Evolutionary conservation across 768 basidiomycete genomes (phyloP).

Genomic region (Trametopsis cervina): DNA sequence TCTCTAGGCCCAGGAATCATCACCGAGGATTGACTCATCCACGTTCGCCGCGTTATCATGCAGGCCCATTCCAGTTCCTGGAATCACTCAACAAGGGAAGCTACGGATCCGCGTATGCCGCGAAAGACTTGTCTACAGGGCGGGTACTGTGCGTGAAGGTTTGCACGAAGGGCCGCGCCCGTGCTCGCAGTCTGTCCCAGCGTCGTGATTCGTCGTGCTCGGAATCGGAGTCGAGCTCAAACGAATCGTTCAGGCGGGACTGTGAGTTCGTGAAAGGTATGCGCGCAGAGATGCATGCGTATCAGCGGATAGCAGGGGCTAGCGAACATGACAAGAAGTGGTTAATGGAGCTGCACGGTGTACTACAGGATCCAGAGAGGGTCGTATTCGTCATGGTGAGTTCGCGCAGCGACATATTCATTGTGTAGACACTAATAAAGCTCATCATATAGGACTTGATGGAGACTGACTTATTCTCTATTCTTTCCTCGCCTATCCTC

Average conservation of each 20-base stretch:
- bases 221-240: background rate
- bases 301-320: conserved; percentile 19
- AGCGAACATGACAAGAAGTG: conserved; percentile 12
- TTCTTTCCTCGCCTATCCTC: conserved; percentile 4
- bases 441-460: conserved; percentile 13
- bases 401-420: background rate
- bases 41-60: background rate
- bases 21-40: background rate
- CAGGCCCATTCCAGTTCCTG: conserved; percentile 19
- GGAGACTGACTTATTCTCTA: conserved; percentile 10
- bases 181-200: background rate
- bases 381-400: conserved; percentile 23
- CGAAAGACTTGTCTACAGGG: conserved; percentile 13
- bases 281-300: conserved; percentile 16
- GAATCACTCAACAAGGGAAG: conserved; percentile 15
- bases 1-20: conserved; percentile 2
- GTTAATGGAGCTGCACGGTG: conserved; percentile 22
- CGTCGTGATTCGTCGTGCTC: background rate
- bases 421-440: background rate
- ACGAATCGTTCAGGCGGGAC: background rate
- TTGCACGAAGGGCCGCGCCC: conserved; percentile 12
- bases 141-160: conserved; percentile 19
- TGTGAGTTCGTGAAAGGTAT: conserved; percentile 7
- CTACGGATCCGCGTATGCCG: conserved; percentile 15
- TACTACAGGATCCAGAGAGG: conserved; percentile 17